phyloP scores from a whole-genome alignment of 345 rosid genomes.

The Euphorbia pulcherrima region DNA sequence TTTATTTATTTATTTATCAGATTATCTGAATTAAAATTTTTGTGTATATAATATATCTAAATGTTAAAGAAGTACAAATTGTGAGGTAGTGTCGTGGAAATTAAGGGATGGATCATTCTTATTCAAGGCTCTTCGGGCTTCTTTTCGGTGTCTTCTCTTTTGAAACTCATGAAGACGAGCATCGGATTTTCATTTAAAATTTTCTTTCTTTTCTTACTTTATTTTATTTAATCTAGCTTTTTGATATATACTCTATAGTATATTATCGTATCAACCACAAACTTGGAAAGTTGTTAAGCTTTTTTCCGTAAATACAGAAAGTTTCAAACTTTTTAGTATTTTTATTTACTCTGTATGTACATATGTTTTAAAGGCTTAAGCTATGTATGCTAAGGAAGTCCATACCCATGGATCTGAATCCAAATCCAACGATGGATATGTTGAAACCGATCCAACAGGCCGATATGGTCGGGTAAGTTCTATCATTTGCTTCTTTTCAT shows the following conservation, averaged over 20 bases:
- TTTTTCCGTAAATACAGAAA: neutral
- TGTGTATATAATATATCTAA: neutral
- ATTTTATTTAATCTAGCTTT: neutral
- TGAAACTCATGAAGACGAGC: conserved; percentile 42
- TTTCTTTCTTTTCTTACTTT: neutral
- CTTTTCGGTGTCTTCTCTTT: conserved; percentile 34
- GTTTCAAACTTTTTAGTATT: neutral
- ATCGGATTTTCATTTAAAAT: conserved; percentile 21
- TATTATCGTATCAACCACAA: neutral
- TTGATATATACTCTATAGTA: neutral
- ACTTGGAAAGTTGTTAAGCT: neutral
- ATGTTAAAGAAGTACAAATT: conserved; percentile 24
- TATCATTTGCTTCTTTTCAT: no score
- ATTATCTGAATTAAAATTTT: no score
- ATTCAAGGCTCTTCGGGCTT: conserved; percentile 33
- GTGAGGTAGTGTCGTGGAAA: conserved; percentile 24
- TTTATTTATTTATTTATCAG: neutral
- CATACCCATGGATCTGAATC: conserved; percentile 24
- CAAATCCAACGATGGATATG: conserved; percentile 21
- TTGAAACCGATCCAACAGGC: conserved; percentile 42
- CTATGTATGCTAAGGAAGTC: conserved; percentile 26
- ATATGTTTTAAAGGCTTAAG: no score
- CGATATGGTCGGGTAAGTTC: conserved; percentile 53
- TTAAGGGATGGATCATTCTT: conserved; percentile 30
- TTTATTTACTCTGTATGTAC: neutral